These are phyloP conservation scores for Pseudonitzschia delicatissima DNA, from an alignment of 108 stramenopile genomes.

Conservation along the genomic window DNA sequence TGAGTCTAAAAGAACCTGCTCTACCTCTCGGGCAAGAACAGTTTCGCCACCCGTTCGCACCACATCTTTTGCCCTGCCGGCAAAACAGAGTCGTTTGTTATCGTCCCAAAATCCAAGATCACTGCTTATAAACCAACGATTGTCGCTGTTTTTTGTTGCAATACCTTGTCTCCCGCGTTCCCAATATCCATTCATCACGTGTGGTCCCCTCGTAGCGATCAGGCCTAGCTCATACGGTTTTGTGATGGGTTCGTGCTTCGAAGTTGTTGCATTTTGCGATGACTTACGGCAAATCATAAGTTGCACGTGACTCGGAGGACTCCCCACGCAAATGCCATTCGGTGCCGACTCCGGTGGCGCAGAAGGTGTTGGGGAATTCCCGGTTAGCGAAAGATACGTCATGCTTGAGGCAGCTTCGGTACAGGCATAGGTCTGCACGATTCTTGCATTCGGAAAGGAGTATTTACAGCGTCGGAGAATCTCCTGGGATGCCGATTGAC, in stretches of 20 bases:
- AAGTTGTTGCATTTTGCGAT: not conserved
- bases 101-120: slow-evolving; percentile 74
- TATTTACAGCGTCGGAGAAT: slow-evolving; percentile 18
- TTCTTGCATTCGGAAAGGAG: slow-evolving; percentile 71
- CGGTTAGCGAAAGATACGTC: slow-evolving; percentile 55
- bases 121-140: slow-evolving; percentile 61
- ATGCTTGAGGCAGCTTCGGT: slow-evolving; percentile 92
- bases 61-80: slow-evolving; percentile 74
- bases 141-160: slow-evolving; percentile 9
- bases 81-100: slow-evolving; percentile 58
- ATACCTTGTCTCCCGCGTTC: slow-evolving; percentile 35
- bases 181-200: slow-evolving; percentile 93
- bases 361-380: not conserved
- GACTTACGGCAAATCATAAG: slow-evolving; percentile 29
- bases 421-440: slow-evolving; percentile 93
- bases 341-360: not conserved
- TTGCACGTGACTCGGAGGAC: slow-evolving; percentile 63
- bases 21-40: slow-evolving; percentile 85
- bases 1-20: slow-evolving; percentile 57
- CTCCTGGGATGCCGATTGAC: slow-evolving; percentile 61
- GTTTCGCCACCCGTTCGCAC: slow-evolving; percentile 93
- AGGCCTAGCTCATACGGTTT: slow-evolving; percentile 52
- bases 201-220: slow-evolving; percentile 83
- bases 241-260: not conserved
- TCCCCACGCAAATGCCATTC: slow-evolving; percentile 60